Evolutionary conservation across 2,329 filamentous ascomycete genomes (phyloP), one percentile per base, ranked within the genome.

Genomic region (Sporothrix inflata): DNA sequence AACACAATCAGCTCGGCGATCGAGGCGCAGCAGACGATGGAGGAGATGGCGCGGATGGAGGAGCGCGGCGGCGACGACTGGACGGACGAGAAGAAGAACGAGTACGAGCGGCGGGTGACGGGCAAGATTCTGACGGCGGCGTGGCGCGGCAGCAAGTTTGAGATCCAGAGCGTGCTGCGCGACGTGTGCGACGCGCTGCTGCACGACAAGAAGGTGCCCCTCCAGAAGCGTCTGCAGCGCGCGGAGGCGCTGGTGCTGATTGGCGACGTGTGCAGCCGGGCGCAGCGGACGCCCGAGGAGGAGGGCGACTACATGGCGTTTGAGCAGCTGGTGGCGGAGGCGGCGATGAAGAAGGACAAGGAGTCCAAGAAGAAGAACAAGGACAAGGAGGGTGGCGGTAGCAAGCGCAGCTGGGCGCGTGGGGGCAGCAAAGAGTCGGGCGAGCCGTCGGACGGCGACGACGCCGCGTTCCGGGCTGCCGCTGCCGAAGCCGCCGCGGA

Each of bases 251-350:
- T 99, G 76, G 87, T 97, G 40, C 87, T 98, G 74, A 90, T 96
- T 74, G 96, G 94, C 66, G 94, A 97, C 75, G 91, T 98, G 74
- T 97, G 96, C 80, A 86, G 90, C 75, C 94, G 94, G 88, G 95
- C 97, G 87, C 74, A 86, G 81, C 91, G 96, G 74, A 92, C 95
- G 71, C 92, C 95, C 55, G 96, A 99, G 75, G 96, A 99, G 84
- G 96, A 99, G 82, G 95, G 96, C 75, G 96, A 98, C 78, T 98
- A 97, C 83, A 97, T 99, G 89, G 94, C 95, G 19, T 99, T 99
- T 77, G 96, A 99, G 81, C 94, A 98, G 82, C 90, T 99, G 71
- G 97, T 99, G 82, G 94, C 96, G 68, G 96, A 99, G 80, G 95
- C 95, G 4, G 94, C 94, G 72, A 92, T 94, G 70, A 98, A 98